Base-by-base conservation (phyloP, 2,329 filamentous ascomycete genomes). In the Cytospora piceae region DNA sequence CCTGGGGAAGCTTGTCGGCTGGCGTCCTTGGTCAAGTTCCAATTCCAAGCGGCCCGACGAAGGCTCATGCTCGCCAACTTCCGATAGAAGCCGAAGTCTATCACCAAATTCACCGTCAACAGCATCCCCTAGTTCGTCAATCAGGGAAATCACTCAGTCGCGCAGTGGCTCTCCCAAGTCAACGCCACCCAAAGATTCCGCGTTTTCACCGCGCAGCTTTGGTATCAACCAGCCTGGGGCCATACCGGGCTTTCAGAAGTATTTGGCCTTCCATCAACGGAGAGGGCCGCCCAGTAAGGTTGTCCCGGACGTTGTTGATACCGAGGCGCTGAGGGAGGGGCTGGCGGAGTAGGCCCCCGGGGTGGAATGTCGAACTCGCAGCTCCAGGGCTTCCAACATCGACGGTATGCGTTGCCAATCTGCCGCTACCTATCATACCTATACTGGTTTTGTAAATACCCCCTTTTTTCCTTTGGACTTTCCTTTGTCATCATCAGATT, bases 211-310 rank as follows among this genome's bases (percentile, higher is more conserved):
- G 32, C 66, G 66, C 3, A 68, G 51, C 22, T 68, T 63, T 39
- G 92, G 92, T 0, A 92, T 95, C 73, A 95, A 95, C 72, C 92
- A 94, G 73, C 83, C 86, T 1, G 92, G 92, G 0, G 83, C 87
- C 0, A 89, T 95, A 53, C 86, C 90, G 0, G 91, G 92, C 0
- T 90, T 94, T 69, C 82, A 86, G 31, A 81, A 85, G 63, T 86
- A 84, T 70, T 81, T 82, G 76, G 78, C 80, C 2, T 77, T 80
- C 1, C 79, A 77, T 72, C 85, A 77, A 76, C 85, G 76, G 72
- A 85, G 77, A 75, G 81, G 75, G 42, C 79, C 85, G 1, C 83
- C 86, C 2, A 81, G 83, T 42, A 83, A 83, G 66, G 84, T 91
- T 14, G 82, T 84, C 20, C 80, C 89, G 0, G 82, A 85, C 31